These are phyloP conservation scores for Yamadazyma sp. DNA, from an alignment of 805 yeast genomes.

Conservation along the genomic window DNA sequence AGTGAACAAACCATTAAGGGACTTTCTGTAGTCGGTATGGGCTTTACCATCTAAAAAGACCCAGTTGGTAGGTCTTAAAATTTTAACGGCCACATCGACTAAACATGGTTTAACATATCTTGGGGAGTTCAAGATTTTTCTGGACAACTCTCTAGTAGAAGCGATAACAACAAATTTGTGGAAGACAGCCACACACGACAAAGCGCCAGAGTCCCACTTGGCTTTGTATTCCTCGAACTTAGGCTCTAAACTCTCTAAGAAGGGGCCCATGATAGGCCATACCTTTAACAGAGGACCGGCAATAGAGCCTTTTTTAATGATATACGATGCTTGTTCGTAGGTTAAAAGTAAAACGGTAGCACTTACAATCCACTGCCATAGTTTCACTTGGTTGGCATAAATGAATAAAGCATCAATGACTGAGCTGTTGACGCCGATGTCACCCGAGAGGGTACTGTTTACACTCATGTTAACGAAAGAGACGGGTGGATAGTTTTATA, in stretches of 20 bases:
- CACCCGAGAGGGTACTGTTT: not conserved
- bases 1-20: constrained; percentile 87
- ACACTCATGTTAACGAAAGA: constrained; percentile 4
- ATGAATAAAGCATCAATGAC: too few relatives aligned
- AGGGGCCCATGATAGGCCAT: constrained; percentile 97
- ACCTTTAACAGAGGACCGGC: constrained; percentile 87
- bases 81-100: constrained; percentile 94
- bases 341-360: constrained; percentile 48
- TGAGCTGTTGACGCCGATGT: not conserved
- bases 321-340: constrained; percentile 78
- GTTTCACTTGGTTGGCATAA: too few relatives aligned
- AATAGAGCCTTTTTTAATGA: constrained; percentile 77
- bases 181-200: constrained; percentile 95
- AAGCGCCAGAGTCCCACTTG: constrained; percentile 93
- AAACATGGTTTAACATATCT: constrained; percentile 94
- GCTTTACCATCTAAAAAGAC: constrained; percentile 96
- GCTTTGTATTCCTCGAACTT: constrained; percentile 90
- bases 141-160: constrained; percentile 79
- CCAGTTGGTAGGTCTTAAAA: constrained; percentile 95
- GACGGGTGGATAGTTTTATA: not conserved
- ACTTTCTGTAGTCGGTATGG: constrained; percentile 89
- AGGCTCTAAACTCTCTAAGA: constrained; percentile 90
- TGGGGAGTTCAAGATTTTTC: constrained; percentile 84
- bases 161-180: constrained; percentile 97
- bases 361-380: constrained; percentile 49